These are phyloP conservation scores for Oryza rufipogon DNA, from an alignment of 176 grass and related monocot genomes.

Conservation along the genomic window DNA sequence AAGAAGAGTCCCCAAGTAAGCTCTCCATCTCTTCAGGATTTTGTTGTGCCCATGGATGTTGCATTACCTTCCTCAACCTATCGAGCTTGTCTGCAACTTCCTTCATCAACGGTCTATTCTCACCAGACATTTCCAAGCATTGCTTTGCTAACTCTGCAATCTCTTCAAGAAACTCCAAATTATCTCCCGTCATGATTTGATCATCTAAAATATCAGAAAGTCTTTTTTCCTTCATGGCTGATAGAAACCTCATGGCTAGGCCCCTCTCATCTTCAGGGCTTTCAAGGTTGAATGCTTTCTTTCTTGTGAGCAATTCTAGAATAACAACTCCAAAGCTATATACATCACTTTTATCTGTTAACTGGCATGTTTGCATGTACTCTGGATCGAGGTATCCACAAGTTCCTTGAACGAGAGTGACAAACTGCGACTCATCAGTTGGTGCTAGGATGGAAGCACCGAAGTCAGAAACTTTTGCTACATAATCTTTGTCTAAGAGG, in stretches of 20 bases:
- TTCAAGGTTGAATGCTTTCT: constrained; percentile 8
- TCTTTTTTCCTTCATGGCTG: neutral
- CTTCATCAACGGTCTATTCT: constrained; percentile 5
- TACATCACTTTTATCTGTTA: constrained; percentile 35
- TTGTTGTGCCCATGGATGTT: constrained; percentile 14
- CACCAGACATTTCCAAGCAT: neutral
- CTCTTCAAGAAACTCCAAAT: constrained; percentile 32
- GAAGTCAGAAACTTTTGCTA: constrained; percentile 35
- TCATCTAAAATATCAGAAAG: neutral
- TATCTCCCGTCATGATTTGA: neutral
- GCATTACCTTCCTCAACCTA: neutral
- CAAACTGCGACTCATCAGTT: constrained; percentile 32
- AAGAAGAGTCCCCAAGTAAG: neutral
- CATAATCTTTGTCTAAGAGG: neutral
- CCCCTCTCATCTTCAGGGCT: constrained; percentile 9
- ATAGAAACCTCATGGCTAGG: constrained; percentile 12
- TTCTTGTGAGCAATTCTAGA: constrained; percentile 17
- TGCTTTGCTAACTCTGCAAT: neutral
- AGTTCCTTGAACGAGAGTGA: constrained; percentile 47
- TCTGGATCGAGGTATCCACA: constrained; percentile 50
- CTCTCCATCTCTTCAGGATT: constrained; percentile 9
- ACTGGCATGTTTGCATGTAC: constrained; percentile 36
- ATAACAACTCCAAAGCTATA: constrained; percentile 40
- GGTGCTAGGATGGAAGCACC: constrained; percentile 37
- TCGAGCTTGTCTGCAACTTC: neutral